phyloP scores from a whole-genome alignment of 2,329 filamentous ascomycete species.

The Epichloe baconii region DNA sequence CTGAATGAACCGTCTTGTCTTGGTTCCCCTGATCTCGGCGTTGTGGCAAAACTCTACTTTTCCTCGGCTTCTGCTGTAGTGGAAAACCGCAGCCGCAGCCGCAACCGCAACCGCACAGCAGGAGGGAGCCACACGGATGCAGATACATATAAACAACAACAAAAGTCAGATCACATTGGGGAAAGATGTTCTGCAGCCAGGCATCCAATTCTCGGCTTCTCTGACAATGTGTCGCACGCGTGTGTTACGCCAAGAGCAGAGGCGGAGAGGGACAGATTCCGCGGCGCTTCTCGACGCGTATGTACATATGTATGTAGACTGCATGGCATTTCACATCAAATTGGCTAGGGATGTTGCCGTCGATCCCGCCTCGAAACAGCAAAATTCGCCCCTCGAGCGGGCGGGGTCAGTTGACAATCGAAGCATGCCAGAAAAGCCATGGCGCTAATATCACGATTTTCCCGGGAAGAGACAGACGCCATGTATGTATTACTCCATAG shows the following conservation, averaged over 20 bases:
- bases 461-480: neutral
- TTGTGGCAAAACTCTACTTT: too few relatives aligned
- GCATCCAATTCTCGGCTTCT: constrained; percentile 1
- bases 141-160: too few relatives aligned
- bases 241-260: neutral
- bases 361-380: neutral
- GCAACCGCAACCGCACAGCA: too few relatives aligned
- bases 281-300: too few relatives aligned
- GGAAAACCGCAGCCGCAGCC: too few relatives aligned
- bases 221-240: neutral
- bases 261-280: too few relatives aligned
- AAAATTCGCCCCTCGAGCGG: neutral
- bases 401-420: neutral
- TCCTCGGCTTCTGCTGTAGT: too few relatives aligned
- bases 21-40: too few relatives aligned
- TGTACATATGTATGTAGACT: too few relatives aligned
- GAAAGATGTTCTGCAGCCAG: neutral
- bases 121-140: too few relatives aligned
- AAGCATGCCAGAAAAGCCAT: neutral
- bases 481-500: too few relatives aligned
- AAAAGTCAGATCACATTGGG: too few relatives aligned
- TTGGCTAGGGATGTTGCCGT: neutral
- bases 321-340: neutral
- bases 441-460: neutral
- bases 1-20: neutral